phyloP scores from a whole-genome alignment of 2,329 filamentous ascomycete species.

The Claviceps sp. region DNA sequence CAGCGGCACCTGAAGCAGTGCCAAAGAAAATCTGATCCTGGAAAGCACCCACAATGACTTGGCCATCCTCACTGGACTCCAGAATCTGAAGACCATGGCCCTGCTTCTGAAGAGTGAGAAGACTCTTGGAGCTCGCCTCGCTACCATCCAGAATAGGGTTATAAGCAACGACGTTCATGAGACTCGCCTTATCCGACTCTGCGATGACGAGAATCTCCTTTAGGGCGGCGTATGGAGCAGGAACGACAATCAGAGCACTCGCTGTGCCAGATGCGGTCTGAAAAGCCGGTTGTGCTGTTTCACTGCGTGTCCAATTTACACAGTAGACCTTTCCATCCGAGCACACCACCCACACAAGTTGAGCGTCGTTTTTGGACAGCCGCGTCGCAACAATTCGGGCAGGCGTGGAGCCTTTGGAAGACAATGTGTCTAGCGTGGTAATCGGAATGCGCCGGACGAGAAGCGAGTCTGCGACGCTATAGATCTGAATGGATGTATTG shows the following conservation, averaged over 20 bases:
- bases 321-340: slow-evolving; percentile 43
- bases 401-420: slow-evolving; percentile 12
- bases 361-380: slow-evolving; percentile 24
- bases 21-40: slow-evolving; percentile 25
- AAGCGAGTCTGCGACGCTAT: slow-evolving; percentile 69
- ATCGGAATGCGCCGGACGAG: slow-evolving; percentile 59
- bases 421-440: slow-evolving; percentile 15
- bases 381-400: slow-evolving; percentile 28
- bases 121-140: slow-evolving; percentile 17
- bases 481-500: slow-evolving; percentile 63
- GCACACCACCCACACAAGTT: slow-evolving; percentile 46
- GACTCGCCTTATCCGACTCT: slow-evolving; percentile 24
- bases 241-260: slow-evolving; percentile 30
- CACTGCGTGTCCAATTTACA: slow-evolving; percentile 43
- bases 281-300: slow-evolving; percentile 28
- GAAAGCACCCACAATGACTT: slow-evolving; percentile 35
- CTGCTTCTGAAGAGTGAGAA: slow-evolving; percentile 24
- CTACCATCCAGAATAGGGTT: slow-evolving; percentile 17
- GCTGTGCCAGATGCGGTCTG: slow-evolving; percentile 28
- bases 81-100: slow-evolving; percentile 28
- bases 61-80: slow-evolving; percentile 38
- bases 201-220: slow-evolving; percentile 35
- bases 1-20: slow-evolving; percentile 11
- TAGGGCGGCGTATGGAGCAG: slow-evolving; percentile 18
- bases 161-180: slow-evolving; percentile 32